Conservation (phyloP, 2,329 filamentous ascomycete species). For the Xylariaceae sp. region DNA sequence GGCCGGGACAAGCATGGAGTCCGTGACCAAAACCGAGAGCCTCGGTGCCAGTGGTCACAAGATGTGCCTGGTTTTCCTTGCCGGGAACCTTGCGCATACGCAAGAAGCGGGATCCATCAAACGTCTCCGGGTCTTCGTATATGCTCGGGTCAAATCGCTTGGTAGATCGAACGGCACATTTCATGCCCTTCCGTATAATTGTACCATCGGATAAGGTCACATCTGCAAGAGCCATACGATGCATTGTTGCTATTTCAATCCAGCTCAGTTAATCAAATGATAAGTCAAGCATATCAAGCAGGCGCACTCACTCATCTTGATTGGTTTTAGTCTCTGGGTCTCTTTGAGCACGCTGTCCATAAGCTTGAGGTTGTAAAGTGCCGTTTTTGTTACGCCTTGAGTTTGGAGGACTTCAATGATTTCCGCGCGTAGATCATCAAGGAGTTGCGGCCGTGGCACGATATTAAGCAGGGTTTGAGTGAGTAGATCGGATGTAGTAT, state of each 20-base stretch:
- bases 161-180: conserved; percentile 31
- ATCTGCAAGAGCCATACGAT: conserved; percentile 27
- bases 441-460: conserved; percentile 46
- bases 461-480: conserved; percentile 49
- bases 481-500: conserved; percentile 45
- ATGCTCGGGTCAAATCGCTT: conserved; percentile 27
- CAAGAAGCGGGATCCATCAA: conserved; percentile 32
- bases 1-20: conserved; percentile 39
- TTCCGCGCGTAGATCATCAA: conserved; percentile 50
- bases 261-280: neutral
- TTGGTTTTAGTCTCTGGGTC: conserved; percentile 39
- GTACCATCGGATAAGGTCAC: conserved; percentile 31
- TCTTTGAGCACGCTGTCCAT: conserved; percentile 48
- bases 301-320: conserved; percentile 31
- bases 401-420: conserved; percentile 37
- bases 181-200: conserved; percentile 28
- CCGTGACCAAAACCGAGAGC: conserved; percentile 46
- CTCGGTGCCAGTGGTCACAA: conserved; percentile 38
- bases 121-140: conserved; percentile 31
- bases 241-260: conserved; percentile 29
- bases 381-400: conserved; percentile 31
- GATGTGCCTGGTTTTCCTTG: conserved; percentile 32
- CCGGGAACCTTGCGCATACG: conserved; percentile 27
- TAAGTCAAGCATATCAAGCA: neutral
- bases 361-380: conserved; percentile 40